Base-by-base conservation (phyloP, 306 rosid genomes). In the Casuarina glauca region DNA sequence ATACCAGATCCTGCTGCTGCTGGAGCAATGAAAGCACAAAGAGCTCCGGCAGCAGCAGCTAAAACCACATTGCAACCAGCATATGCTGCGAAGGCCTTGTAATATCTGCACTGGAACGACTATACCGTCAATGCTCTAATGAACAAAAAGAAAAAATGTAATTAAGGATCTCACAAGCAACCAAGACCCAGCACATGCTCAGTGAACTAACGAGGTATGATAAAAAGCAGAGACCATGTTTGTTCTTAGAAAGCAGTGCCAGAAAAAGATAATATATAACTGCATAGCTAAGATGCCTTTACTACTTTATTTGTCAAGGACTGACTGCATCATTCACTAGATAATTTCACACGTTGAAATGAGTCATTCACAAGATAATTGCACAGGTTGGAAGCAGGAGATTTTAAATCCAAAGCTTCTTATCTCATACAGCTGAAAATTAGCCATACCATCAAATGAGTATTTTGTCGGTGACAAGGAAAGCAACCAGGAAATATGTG, bases 1-100 rank as follows among this genome's bases (percentile, higher is more conserved):
- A 93, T 91, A 45, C 98, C 97, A 61, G 98, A 93, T 45, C 98
- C 98, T 69, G 98, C 97, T 70, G 98, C 98, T 35, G 96, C 91
- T 9, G 98, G 98, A 75, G 96, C 96, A 81, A 93, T 70, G 83
- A 87, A 93, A 74, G 96, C 97, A 86, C 98, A 93, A 9, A 93
- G 93, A 44, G 83, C 82, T 44, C 80, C 90, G 20, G 98, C 97
- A 1, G 88, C 93, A 19, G 84, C 70, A 49, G 91, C 98, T 57
- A 93, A 89, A 42, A 58, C 63, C 55, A 86, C 38, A 83, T 86
- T 93, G 82, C 82, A 68, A 80, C 91, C 81, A 77, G 88, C 88
- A 81, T 76, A 89, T 69, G 78, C 91, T 44, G 83, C 63, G 69
- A 91, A 93, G 17, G 97, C 98, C 82, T 71, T 84, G 78, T 71